Evolutionary conservation across 2,329 filamentous ascomycete species (phyloP).

Genomic region (Alternaria consortialis): DNA sequence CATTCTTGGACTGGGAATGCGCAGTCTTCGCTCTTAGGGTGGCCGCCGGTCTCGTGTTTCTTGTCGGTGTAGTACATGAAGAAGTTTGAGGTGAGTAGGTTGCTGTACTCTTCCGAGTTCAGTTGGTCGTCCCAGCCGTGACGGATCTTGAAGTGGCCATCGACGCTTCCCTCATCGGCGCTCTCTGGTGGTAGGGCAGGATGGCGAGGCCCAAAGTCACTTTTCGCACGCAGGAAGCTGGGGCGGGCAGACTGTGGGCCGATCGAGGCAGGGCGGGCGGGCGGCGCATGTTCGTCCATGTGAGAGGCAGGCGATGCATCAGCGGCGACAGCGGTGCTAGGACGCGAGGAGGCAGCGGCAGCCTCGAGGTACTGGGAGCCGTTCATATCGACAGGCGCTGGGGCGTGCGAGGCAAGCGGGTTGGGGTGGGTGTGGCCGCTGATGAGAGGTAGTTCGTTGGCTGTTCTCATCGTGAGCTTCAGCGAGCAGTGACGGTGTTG

Average conservation of each 20-base stretch:
- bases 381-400: constrained; percentile 30
- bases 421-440: constrained; percentile 34
- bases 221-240: constrained; percentile 63
- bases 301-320: constrained; percentile 25
- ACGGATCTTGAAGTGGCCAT: constrained; percentile 68
- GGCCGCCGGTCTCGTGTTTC: constrained; percentile 91
- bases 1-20: constrained; percentile 80
- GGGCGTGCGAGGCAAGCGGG: constrained; percentile 41
- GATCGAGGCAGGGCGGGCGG: constrained; percentile 62
- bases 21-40: constrained; percentile 70
- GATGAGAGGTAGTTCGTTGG: constrained; percentile 35
- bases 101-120: constrained; percentile 87
- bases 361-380: constrained; percentile 23
- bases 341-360: constrained; percentile 31
- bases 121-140: constrained; percentile 95
- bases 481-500: constrained; percentile 31
- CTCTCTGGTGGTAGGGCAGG: constrained; percentile 32
- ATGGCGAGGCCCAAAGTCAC: constrained; percentile 65
- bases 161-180: constrained; percentile 56
- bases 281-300: constrained; percentile 39
- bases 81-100: constrained; percentile 87
- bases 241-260: constrained; percentile 55
- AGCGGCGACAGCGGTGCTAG: constrained; percentile 38
- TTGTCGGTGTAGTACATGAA: constrained; percentile 99
- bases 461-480: constrained; percentile 44